Conservation (phyloP, 169 alveolate genomes). For the Eimeria zaria region DNA sequence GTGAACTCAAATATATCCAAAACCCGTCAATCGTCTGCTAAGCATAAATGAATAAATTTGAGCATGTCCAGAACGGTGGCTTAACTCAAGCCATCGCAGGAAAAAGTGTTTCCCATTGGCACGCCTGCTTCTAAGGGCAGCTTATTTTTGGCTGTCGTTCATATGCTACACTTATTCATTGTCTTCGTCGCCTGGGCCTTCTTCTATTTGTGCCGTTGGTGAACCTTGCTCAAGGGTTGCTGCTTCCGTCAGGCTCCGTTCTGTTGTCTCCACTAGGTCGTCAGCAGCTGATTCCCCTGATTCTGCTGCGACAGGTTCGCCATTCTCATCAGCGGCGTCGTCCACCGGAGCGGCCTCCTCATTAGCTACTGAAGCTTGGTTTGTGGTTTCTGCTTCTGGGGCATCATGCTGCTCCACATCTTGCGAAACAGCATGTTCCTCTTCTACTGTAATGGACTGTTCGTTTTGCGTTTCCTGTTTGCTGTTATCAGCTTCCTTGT, state of each 20-base stretch:
- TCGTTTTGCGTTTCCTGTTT: neutral
- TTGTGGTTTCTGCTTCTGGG: neutral
- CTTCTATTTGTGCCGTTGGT: slow-evolving; percentile 1
- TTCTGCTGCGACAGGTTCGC: neutral
- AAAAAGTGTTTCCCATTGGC: neutral
- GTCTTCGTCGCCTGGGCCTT: neutral
- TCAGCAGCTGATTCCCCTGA: neutral
- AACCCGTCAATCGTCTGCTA: neutral
- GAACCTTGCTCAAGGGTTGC: neutral
- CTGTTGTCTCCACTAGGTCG: neutral
- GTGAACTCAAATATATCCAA: neutral
- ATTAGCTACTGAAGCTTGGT: slow-evolving; percentile 10
- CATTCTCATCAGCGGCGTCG: slow-evolving; percentile 2
- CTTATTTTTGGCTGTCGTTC: neutral
- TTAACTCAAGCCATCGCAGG: slow-evolving; percentile 19
- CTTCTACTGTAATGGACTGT: neutral
- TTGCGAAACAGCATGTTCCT: neutral
- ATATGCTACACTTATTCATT: neutral
- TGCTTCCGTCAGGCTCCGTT: neutral
- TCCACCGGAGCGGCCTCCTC: neutral
- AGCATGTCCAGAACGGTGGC: neutral
- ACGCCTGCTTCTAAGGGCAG: neutral
- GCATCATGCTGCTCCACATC: neutral
- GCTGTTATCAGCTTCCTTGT: neutral
- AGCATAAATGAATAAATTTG: neutral